Conservation (phyloP, 352 stramenopile genomes). For the Phytopythium litorale region DNA sequence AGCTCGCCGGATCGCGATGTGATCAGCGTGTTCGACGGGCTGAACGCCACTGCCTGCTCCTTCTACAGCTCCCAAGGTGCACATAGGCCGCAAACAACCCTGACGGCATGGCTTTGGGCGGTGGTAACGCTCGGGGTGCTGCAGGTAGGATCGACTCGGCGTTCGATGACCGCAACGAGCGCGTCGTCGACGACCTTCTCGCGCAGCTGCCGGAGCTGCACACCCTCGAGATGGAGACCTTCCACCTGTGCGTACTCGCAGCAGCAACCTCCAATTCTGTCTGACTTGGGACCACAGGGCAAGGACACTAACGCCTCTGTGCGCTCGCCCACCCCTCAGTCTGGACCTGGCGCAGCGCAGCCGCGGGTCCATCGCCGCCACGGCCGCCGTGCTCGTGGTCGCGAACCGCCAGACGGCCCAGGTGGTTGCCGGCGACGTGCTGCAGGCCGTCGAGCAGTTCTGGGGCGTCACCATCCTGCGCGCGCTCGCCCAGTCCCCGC, state of each 20-base stretch:
- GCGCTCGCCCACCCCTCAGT: slow-evolving; percentile 6
- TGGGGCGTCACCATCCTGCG: slow-evolving; percentile 35
- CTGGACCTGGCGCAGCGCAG: slow-evolving; percentile 45
- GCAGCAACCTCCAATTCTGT: too few species aligned
- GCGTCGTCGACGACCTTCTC: slow-evolving; percentile 31
- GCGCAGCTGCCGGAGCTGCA: slow-evolving; percentile 23
- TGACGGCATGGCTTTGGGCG: background rate
- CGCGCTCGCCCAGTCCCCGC: slow-evolving; percentile 13
- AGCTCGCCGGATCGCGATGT: slow-evolving; percentile 13
- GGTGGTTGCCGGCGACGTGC: slow-evolving; percentile 27
- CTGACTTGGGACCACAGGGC: too few species aligned
- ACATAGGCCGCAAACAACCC: background rate
- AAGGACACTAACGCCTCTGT: background rate
- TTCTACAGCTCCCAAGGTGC: slow-evolving; percentile 75
- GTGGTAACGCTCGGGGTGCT: background rate
- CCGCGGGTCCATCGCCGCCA: slow-evolving; percentile 30
- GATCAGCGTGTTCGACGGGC: slow-evolving; percentile 29
- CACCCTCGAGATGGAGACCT: slow-evolving; percentile 74
- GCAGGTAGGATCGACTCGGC: slow-evolving; percentile 31
- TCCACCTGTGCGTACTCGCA: slow-evolving; percentile 39
- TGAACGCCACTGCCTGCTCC: slow-evolving; percentile 58
- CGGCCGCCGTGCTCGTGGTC: slow-evolving; percentile 34
- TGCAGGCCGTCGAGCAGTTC: slow-evolving; percentile 27
- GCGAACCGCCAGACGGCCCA: slow-evolving; percentile 38
- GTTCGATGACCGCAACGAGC: slow-evolving; percentile 67